Conservation (phyloP, 73 alveolate genomes). For the Strombidium stylifer region DNA sequence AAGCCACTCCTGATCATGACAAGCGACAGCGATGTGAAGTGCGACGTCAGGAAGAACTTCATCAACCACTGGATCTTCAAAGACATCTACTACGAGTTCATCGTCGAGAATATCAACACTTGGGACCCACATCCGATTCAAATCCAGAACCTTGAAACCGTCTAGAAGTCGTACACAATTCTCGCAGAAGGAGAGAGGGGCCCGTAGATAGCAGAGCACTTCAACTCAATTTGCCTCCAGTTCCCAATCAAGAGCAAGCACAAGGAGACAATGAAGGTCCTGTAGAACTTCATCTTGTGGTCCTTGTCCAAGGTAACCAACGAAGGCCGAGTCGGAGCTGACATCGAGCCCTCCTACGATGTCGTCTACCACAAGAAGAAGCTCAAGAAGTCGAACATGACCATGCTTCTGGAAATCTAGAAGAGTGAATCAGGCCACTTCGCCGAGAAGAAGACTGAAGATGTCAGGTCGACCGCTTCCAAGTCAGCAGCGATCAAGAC, state of each 20-base stretch:
- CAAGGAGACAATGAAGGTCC: slow-evolving; percentile 60
- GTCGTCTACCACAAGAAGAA: not conserved
- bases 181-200: slow-evolving; percentile 88
- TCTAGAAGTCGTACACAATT: slow-evolving; percentile 62
- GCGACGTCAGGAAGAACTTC: slow-evolving; percentile 67
- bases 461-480: not conserved
- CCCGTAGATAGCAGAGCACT: slow-evolving; percentile 83
- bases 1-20: slow-evolving; percentile 30
- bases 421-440: no score
- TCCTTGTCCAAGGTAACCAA: slow-evolving; percentile 57
- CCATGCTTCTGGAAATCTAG: no score
- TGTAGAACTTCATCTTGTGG: slow-evolving; percentile 82
- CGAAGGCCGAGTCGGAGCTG: slow-evolving; percentile 18
- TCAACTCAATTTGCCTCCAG: slow-evolving; percentile 83
- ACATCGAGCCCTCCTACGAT: slow-evolving; percentile 34
- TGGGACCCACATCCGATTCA: slow-evolving; percentile 95
- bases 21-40: slow-evolving; percentile 61
- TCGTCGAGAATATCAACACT: slow-evolving; percentile 70
- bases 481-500: no score
- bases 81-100: slow-evolving; percentile 77
- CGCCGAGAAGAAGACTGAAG: not conserved
- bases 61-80: slow-evolving; percentile 70
- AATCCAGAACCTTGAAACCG: slow-evolving; percentile 54
- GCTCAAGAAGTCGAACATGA: no score
- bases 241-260: slow-evolving; percentile 80